A percentile compares a stretch with the other conserved stretches of the same genome.
phyloP scores from a whole-genome alignment of 192 early-diverging fungal species.

The Obelidium mucronatum region DNA sequence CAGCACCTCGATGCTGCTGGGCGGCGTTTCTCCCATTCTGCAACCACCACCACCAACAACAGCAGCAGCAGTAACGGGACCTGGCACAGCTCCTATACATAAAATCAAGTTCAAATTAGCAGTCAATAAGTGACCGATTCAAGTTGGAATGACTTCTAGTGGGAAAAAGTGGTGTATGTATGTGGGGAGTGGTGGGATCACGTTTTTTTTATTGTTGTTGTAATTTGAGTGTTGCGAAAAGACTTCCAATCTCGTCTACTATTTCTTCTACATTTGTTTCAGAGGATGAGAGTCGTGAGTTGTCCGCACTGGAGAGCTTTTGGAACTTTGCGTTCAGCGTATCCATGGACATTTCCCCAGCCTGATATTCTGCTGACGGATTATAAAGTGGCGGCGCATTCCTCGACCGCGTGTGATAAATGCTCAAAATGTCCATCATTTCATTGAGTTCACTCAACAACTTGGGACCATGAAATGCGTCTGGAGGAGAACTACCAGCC shows the following conservation, averaged over 20 bases:
- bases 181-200: background rate
- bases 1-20: no score
- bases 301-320: no score
- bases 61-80: background rate
- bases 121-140: background rate
- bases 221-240: no score
- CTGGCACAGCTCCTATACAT: background rate
- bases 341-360: no score
- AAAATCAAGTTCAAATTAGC: background rate
- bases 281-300: no score
- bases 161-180: background rate
- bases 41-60: background rate
- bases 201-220: no score
- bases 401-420: background rate
- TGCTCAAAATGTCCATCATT: conserved; percentile 19
- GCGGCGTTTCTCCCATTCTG: background rate
- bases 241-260: no score
- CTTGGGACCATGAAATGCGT: no score
- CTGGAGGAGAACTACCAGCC: background rate
- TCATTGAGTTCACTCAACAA: conserved; percentile 10
- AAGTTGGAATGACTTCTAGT: background rate
- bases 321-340: no score
- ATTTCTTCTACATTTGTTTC: no score
- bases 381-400: no score
- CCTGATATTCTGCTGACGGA: background rate